Percentiles rank a stretch among this genome's conserved stretches.
phyloP scores from a whole-genome alignment of 164 flowering plant genomes.

The Dillenia turbinata region DNA sequence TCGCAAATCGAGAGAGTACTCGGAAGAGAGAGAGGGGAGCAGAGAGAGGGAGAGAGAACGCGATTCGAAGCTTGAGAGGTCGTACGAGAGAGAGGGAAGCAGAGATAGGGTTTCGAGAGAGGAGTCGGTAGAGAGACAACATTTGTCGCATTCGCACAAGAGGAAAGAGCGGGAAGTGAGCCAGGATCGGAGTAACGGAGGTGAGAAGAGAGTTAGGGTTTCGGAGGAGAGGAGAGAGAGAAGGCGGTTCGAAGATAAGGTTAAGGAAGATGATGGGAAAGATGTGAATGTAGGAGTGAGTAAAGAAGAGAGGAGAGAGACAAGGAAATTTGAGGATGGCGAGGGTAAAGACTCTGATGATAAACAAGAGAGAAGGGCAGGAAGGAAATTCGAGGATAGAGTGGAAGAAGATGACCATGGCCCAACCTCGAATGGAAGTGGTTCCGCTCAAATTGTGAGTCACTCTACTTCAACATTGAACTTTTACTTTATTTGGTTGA shows the following conservation, averaged over 20 bases:
- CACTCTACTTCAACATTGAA: neutral
- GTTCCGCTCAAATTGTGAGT: constrained; percentile 48
- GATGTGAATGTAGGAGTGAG: constrained; percentile 15
- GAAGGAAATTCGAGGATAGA: constrained; percentile 34
- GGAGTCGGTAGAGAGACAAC: constrained; percentile 19
- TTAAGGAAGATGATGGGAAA: constrained; percentile 6
- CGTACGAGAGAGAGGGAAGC: constrained; percentile 31
- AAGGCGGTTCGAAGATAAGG: constrained; percentile 26
- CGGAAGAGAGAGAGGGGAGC: neutral
- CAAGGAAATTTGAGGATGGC: constrained; percentile 11
- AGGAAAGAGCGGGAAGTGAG: constrained; percentile 61
- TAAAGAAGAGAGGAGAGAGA: constrained; percentile 8
- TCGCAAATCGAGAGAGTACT: constrained; percentile 9
- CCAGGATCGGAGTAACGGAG: constrained; percentile 34
- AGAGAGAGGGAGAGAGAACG: constrained; percentile 15
- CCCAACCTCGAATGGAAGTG: constrained; percentile 20
- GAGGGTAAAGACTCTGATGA: constrained; percentile 4
- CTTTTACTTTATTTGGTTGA: too few relatives aligned
- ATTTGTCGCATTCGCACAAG: constrained; percentile 28
- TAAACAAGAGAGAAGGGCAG: constrained; percentile 23
- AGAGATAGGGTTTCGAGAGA: constrained; percentile 18
- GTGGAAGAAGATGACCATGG: constrained; percentile 15
- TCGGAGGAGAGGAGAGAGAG: constrained; percentile 35
- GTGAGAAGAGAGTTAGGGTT: constrained; percentile 46
- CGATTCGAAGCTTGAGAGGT: constrained; percentile 21